These are phyloP conservation scores for Rhododendron henanense DNA, from an alignment of 148 eudicot species.

Conservation along the genomic window DNA sequence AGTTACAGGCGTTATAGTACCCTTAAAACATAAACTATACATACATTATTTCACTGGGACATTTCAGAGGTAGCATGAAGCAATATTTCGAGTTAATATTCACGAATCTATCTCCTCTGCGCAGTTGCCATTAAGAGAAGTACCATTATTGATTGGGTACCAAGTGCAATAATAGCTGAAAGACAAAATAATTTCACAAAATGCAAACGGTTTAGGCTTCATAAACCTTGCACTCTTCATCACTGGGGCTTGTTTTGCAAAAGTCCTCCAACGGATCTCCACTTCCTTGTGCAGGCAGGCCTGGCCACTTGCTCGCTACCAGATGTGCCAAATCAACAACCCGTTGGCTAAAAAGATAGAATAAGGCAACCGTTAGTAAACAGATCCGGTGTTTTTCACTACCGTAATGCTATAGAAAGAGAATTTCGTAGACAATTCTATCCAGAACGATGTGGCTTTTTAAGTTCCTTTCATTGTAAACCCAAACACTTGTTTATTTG, in stretches of 20 bases:
- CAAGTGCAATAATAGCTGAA: neutral
- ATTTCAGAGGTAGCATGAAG: neutral
- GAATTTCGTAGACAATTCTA: neutral
- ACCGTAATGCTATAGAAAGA: neutral
- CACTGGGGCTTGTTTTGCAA: constrained; percentile 88
- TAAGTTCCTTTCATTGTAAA: neutral
- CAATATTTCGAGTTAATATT: neutral
- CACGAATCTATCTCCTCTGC: neutral
- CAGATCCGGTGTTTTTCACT: neutral
- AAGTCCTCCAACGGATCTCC: constrained; percentile 95
- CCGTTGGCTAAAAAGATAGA: constrained; percentile 58
- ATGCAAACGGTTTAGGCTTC: constrained; percentile 34
- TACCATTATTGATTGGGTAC: neutral
- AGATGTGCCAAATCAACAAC: constrained; percentile 97
- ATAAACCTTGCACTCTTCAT: constrained; percentile 92
- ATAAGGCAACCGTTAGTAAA: neutral
- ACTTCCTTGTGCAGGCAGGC: constrained; percentile 44
- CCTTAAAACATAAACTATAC: neutral
- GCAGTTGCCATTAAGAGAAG: neutral
- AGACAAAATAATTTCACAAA: neutral
- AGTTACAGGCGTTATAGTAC: neutral
- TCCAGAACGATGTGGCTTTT: neutral
- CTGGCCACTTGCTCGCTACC: constrained; percentile 93
- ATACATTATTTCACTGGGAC: neutral
- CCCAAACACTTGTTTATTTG: neutral